Conservation (phyloP, 164 flowering plant species). For the Protea cynaroides region DNA sequence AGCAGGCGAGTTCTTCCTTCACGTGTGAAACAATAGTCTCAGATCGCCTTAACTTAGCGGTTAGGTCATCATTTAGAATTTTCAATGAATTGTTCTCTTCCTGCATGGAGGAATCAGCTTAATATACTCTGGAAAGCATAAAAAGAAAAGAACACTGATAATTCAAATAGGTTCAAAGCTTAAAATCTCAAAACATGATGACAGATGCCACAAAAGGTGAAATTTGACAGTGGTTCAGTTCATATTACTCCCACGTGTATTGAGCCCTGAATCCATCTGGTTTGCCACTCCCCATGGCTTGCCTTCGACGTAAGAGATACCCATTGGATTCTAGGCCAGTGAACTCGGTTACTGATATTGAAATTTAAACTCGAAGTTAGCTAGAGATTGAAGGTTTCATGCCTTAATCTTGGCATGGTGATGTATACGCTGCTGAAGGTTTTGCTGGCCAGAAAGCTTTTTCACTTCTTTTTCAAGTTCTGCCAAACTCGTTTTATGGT, state of each 20-base stretch:
- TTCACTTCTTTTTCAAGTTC: constrained; percentile 77
- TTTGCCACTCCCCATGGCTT: not conserved
- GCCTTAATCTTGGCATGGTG: constrained; percentile 98
- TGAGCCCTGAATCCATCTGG: not conserved
- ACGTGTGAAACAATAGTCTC: constrained; percentile 55
- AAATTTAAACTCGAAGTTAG: not conserved
- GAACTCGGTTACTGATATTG: not conserved
- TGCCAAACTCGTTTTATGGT: constrained; percentile 50
- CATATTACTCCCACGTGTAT: no score
- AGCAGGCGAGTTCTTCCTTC: constrained; percentile 64
- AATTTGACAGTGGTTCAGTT: not conserved
- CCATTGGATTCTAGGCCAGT: not conserved
- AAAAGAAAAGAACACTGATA: not conserved
- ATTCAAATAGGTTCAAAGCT: not conserved
- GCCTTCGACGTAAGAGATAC: not conserved
- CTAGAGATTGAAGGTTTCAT: constrained; percentile 9
- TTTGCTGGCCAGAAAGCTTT: constrained; percentile 91
- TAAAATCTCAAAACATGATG: not conserved
- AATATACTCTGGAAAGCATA: not conserved
- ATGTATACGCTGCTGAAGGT: constrained; percentile 88
- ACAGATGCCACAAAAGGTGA: not conserved
- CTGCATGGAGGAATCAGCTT: constrained; percentile 25
- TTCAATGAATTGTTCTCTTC: constrained; percentile 81
- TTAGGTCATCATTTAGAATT: constrained; percentile 66
- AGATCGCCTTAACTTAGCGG: constrained; percentile 42